phyloP scores from a whole-genome alignment of 2,329 filamentous ascomycete species.

The Xylaria hypoxylon region DNA sequence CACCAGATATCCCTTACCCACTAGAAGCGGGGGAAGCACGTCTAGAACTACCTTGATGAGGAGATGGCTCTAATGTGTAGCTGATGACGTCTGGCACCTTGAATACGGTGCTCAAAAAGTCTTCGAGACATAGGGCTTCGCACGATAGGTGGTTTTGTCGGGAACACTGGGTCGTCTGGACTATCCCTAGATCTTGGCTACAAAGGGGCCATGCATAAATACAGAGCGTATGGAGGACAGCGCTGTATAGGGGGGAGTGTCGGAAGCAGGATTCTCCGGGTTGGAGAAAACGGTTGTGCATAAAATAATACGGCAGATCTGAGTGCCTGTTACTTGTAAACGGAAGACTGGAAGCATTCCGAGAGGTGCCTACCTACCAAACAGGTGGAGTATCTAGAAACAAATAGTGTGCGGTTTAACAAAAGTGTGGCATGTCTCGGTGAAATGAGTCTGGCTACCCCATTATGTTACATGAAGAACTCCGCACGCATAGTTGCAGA shows the following conservation, averaged over 20 bases:
- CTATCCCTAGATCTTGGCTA: too few relatives aligned
- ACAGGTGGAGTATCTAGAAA: neutral
- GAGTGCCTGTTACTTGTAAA: neutral
- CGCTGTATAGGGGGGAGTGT: constrained; percentile 11
- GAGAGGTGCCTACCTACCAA: neutral
- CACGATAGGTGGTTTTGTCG: too few relatives aligned
- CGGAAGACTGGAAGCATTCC: neutral
- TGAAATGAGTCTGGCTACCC: neutral
- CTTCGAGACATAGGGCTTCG: too few relatives aligned
- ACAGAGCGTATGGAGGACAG: constrained; percentile 3
- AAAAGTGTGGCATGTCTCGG: neutral
- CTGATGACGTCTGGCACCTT: too few relatives aligned
- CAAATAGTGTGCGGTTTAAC: neutral
- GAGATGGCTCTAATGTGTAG: too few relatives aligned
- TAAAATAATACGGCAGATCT: neutral
- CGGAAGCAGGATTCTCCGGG: constrained; percentile 24
- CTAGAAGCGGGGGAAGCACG: too few relatives aligned
- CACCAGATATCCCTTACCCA: too few relatives aligned
- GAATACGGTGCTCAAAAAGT: too few relatives aligned
- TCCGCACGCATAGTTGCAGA: neutral
- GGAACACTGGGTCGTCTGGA: too few relatives aligned
- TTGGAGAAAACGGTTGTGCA: neutral
- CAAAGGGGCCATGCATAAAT: too few relatives aligned
- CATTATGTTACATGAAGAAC: neutral
- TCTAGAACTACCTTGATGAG: too few relatives aligned